phyloP scores from a whole-genome alignment of 257 asterid genomes.

The Gentiana straminea region DNA sequence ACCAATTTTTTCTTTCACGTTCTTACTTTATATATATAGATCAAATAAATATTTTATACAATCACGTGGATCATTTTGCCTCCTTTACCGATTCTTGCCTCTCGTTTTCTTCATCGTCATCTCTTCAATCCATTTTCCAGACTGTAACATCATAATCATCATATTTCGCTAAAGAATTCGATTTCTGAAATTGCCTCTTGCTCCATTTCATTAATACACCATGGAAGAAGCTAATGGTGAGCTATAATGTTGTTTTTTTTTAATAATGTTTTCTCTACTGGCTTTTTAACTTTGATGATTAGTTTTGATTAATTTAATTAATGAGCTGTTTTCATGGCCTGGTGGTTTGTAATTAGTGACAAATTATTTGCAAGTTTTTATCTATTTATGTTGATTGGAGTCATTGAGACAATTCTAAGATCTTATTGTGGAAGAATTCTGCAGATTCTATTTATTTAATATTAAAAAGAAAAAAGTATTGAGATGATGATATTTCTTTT shows the following conservation, averaged over 20 bases:
- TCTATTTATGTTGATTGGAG: neutral
- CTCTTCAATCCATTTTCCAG: too few relatives aligned
- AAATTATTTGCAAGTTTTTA: neutral
- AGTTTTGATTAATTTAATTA: neutral
- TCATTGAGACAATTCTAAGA: constrained; percentile 2
- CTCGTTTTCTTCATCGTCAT: too few relatives aligned
- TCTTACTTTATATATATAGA: too few relatives aligned
- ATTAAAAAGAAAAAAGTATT: too few relatives aligned
- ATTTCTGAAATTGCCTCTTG: too few relatives aligned
- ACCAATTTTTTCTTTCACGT: too few relatives aligned
- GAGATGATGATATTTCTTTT: neutral
- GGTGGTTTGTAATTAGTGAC: neutral
- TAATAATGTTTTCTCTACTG: neutral
- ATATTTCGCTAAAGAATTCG: too few relatives aligned
- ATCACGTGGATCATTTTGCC: too few relatives aligned
- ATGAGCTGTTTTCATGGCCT: neutral
- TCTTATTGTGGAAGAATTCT: neutral
- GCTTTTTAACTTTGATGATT: neutral
- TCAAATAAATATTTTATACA: too few relatives aligned
- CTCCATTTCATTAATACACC: neutral
- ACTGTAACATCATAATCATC: too few relatives aligned
- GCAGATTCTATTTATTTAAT: too few relatives aligned
- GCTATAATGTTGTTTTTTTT: neutral
- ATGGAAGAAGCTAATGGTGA: constrained; percentile 35
- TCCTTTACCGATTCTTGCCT: too few relatives aligned